A percentile compares a stretch with the other conserved stretches of the same genome.
These are phyloP conservation scores for Diaporthe sp. DNA, from an alignment of 2,329 filamentous ascomycete species.

Conservation along the genomic window DNA sequence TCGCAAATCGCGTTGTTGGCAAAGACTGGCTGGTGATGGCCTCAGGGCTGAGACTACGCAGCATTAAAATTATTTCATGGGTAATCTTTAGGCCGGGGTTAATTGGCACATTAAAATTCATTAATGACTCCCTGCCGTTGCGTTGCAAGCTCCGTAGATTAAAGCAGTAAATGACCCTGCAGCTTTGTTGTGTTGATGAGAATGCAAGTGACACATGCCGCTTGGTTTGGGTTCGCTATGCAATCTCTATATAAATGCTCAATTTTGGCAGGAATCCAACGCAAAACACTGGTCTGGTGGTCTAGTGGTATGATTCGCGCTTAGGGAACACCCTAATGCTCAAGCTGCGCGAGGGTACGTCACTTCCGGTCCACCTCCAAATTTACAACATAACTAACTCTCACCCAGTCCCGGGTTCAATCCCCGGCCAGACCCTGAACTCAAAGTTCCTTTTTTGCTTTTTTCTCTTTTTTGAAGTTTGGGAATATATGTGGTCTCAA, in stretches of 20 bases:
- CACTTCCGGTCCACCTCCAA: neutral
- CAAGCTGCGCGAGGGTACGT: slow-evolving; percentile 11
- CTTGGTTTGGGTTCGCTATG: too few relatives aligned
- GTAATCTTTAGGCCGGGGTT: too few relatives aligned
- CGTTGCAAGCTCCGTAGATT: too few relatives aligned
- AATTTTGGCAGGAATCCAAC: neutral
- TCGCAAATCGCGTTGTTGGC: too few relatives aligned
- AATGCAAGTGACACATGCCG: neutral
- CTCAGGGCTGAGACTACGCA: too few relatives aligned
- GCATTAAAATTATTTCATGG: too few relatives aligned
- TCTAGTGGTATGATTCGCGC: slow-evolving; percentile 37
- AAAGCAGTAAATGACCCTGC: too few relatives aligned
- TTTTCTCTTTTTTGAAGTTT: neutral
- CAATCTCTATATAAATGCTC: fast-evolving
- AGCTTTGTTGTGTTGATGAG: too few relatives aligned
- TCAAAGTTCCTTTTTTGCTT: neutral
- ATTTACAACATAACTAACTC: neutral
- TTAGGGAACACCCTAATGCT: slow-evolving; percentile 22
- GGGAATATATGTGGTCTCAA: too few relatives aligned
- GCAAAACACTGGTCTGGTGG: slow-evolving; percentile 20
- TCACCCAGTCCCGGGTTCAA: slow-evolving; percentile 22
- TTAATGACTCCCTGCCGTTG: too few relatives aligned
- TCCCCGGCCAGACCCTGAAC: slow-evolving; percentile 25
- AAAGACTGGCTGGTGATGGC: too few relatives aligned
- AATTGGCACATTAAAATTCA: too few relatives aligned